Evolutionary conservation across 768 basidiomycete genomes (phyloP), one percentile per base, ranked within the genome.

Genomic region (Amanita exitialis): DNA sequence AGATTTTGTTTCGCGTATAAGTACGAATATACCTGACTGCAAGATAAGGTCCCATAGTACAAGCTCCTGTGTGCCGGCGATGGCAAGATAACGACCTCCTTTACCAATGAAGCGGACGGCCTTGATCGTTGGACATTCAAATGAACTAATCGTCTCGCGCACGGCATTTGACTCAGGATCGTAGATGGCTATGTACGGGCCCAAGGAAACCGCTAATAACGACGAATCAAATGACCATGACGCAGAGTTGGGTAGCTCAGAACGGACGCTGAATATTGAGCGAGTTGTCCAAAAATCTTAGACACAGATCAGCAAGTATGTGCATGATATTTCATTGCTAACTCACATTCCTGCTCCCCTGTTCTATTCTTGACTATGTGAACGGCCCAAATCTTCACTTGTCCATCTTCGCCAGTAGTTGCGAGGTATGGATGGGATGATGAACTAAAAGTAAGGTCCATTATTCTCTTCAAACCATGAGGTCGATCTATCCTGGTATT

Each of bases 401-500:
- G 65, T 1, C 82, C 80, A 64, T 94, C 90, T 55, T 75, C 73
- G 5, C 86, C 86, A 9, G 83, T 80, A 5, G 92, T 90, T 21
- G 84, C 79, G 15, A 96, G 71, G 51, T 78, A 67, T 4, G 68
- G 55, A 35, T 65, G 50, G 53, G 66, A 59, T 52, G 56, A 57
- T 3, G 88, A 82, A 49, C 79, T 82, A 70, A 97, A 98, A 9
- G 75, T 68, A 41, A 91, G 59, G 1, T 78, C 75, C 9, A 80
- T 79, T 27, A 96, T 72, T 51, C 69, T 73, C 37, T 69, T 65
- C 32, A 69, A 60, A 25, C 86, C 88, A 65, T 98, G 96, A 6
- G 95, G 93, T 25, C 80, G 76, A 62, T 95, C 90, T 54, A 96
- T 79, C 47, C 92, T 81, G 12, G 93, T 94, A 64, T 92, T 93